These are phyloP conservation scores for Tritrichomonas foetus DNA, from an alignment of 208 protist species.

Conservation along the genomic window DNA sequence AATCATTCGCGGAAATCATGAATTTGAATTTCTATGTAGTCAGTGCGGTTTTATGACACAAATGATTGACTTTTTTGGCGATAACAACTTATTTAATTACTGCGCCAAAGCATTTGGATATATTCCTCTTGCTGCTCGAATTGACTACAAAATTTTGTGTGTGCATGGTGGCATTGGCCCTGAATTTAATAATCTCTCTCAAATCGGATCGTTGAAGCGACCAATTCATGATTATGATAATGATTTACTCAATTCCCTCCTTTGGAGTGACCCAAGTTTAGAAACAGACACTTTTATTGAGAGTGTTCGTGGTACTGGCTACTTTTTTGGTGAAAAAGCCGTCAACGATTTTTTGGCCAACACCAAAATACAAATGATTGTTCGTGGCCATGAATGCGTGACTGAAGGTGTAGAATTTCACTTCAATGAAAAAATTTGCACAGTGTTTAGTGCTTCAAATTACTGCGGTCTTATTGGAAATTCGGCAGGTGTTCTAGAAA, in stretches of 20 bases:
- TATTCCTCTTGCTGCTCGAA: not conserved
- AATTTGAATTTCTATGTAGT: not conserved
- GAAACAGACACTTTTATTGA: not conserved
- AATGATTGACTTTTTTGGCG: not conserved
- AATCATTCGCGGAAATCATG: conserved; percentile 44
- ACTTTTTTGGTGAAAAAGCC: not conserved
- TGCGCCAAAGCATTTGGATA: not conserved
- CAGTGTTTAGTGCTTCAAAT: conserved; percentile 18
- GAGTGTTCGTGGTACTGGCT: not conserved
- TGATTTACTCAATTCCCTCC: not conserved
- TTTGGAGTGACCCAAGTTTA: not conserved
- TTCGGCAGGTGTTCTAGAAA: not conserved
- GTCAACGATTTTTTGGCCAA: not conserved
- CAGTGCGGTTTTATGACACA: conserved; percentile 8
- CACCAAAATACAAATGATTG: not conserved
- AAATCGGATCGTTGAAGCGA: not conserved
- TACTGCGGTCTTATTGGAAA: not conserved
- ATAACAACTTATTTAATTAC: not conserved
- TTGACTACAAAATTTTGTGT: not conserved
- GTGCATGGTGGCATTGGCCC: not conserved
- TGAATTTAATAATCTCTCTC: not conserved
- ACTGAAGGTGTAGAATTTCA: not conserved
- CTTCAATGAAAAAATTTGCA: not conserved
- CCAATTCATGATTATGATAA: not conserved
- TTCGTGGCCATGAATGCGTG: conserved; percentile 16